phyloP scores from a whole-genome alignment of 345 rosid species.

The Abelmoschus esculentus region DNA sequence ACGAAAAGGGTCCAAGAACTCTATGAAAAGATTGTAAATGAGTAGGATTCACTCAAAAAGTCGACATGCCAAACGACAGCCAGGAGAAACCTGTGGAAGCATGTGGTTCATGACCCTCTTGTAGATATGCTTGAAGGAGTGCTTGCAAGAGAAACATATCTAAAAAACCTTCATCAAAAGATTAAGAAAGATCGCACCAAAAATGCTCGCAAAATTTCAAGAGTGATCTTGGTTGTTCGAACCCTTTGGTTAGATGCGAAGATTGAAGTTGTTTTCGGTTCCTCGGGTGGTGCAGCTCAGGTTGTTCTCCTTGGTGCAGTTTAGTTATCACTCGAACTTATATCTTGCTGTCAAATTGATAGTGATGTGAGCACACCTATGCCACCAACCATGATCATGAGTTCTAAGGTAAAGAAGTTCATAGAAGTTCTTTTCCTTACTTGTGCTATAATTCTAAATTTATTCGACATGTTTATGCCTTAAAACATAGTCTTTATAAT shows the following conservation, averaged over 20 bases:
- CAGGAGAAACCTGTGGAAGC: constrained; percentile 91
- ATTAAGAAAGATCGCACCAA: constrained; percentile 56
- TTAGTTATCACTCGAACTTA: constrained; percentile 18
- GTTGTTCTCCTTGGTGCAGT: constrained; percentile 97
- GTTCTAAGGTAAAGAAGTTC: too few species aligned
- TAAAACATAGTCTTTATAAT: too few species aligned
- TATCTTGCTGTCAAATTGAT: too few species aligned
- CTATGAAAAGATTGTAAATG: constrained; percentile 50
- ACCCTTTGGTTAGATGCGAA: constrained; percentile 87
- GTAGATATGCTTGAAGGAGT: constrained; percentile 80
- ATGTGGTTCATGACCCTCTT: constrained; percentile 60
- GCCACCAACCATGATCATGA: too few species aligned
- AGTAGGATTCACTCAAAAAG: constrained; percentile 57
- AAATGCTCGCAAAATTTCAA: constrained; percentile 73
- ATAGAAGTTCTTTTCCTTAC: too few species aligned
- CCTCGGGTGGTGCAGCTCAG: constrained; percentile 47
- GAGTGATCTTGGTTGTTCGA: constrained; percentile 77
- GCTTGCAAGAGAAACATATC: constrained; percentile 76
- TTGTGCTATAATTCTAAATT: too few species aligned
- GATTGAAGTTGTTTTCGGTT: constrained; percentile 55
- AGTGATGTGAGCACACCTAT: too few species aligned
- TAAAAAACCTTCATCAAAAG: constrained; percentile 64
- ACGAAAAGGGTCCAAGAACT: constrained; percentile 42
- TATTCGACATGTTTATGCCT: too few species aligned
- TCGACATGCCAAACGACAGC: constrained; percentile 94